Evolutionary conservation across 2,329 filamentous ascomycete species (phyloP).

Genomic region (Rhynchosporium graminicola): DNA sequence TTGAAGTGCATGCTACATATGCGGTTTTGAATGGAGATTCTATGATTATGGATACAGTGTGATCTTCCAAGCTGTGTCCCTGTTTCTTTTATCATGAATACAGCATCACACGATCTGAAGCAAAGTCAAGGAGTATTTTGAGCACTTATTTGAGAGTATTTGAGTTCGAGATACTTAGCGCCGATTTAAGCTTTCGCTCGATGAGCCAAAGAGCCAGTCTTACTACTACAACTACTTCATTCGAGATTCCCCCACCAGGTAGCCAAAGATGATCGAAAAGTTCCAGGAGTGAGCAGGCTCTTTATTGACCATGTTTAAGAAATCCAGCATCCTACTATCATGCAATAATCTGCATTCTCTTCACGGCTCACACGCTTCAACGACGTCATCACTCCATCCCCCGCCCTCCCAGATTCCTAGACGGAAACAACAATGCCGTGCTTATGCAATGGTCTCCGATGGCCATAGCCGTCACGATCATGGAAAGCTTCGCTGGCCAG

Average conservation of each 20-base stretch:
- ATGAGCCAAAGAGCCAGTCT: no score
- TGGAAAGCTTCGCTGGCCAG: conserved; percentile 38
- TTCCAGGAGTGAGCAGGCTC: conserved; percentile 22
- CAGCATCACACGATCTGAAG: neutral
- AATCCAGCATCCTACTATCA: conserved; percentile 43
- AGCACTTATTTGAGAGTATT: no score
- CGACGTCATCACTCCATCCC: conserved; percentile 36
- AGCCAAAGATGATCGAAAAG: conserved; percentile 16
- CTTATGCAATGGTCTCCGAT: conserved; percentile 43
- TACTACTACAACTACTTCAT: neutral
- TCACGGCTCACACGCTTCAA: conserved; percentile 38
- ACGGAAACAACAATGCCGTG: conserved; percentile 34
- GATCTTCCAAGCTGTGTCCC: no score
- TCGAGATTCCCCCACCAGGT: neutral
- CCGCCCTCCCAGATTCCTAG: conserved; percentile 17
- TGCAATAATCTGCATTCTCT: conserved; percentile 42
- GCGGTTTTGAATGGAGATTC: no score
- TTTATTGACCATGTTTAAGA: conserved; percentile 48
- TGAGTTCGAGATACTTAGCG: no score
- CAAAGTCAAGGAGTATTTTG: no score
- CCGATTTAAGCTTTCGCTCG: no score
- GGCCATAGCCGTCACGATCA: conserved; percentile 43
- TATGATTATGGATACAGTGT: no score
- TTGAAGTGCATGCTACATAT: no score
- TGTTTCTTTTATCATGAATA: no score